Evolutionary conservation across 2,329 filamentous ascomycete species (phyloP).

Genomic region (Fragosphaeria purpurea): DNA sequence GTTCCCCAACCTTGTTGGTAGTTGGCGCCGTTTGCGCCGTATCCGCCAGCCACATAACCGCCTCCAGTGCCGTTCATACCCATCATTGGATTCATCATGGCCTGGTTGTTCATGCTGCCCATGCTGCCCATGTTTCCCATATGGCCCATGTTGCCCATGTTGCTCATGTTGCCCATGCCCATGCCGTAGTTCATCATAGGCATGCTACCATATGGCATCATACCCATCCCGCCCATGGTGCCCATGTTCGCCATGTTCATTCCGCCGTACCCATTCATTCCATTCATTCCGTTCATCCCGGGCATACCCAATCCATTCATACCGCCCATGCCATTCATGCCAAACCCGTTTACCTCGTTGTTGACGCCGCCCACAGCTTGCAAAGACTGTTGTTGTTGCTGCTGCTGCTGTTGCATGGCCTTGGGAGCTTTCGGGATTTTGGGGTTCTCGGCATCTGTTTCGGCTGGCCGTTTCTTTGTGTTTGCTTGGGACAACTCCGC

Average conservation of each 20-base stretch:
- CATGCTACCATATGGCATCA: conserved; percentile 5
- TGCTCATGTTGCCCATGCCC: conserved; percentile 26
- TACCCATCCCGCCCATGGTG: conserved; percentile 24
- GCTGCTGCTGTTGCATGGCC: conserved; percentile 50
- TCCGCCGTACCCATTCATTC: conserved; percentile 20
- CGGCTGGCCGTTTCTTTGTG: conserved; percentile 73
- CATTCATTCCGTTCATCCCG: conserved; percentile 20
- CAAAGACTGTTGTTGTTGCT: conserved; percentile 31
- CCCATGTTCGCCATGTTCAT: conserved; percentile 31
- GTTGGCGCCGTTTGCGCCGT: neutral
- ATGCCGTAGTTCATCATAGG: conserved; percentile 22
- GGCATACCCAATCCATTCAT: conserved; percentile 12
- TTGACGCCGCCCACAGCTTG: conserved; percentile 32
- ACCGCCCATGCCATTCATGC: conserved; percentile 23
- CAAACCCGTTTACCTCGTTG: conserved; percentile 31
- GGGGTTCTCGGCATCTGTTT: conserved; percentile 56
- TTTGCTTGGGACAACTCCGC: conserved; percentile 11
- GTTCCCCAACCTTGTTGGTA: conserved; percentile 9
- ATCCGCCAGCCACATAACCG: conserved; percentile 2
- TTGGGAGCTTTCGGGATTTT: conserved; percentile 56
- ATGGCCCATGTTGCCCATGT: conserved; percentile 17
- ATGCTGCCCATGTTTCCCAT: conserved; percentile 19
- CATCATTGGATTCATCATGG: conserved; percentile 24
- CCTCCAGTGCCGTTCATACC: conserved; percentile 20
- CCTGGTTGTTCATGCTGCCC: conserved; percentile 1